Conservation (phyloP, 768 basidiomycete species). For the Dentipellis sp. region DNA sequence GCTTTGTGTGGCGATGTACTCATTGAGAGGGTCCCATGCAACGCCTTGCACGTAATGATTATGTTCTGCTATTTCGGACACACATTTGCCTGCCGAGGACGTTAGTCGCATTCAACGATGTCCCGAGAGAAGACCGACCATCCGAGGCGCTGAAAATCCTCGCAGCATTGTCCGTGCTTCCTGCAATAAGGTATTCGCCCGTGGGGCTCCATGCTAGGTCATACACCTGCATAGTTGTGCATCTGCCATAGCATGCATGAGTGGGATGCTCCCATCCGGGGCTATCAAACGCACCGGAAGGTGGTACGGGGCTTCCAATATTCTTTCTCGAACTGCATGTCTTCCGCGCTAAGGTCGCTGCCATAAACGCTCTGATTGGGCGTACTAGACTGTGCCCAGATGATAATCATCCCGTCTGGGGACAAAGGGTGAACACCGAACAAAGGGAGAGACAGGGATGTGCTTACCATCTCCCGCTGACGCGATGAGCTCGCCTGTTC, state of each 20-base stretch:
- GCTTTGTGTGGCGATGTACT: slow-evolving; percentile 96
- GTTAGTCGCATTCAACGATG: slow-evolving; percentile 3
- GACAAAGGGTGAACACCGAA: slow-evolving; percentile 7
- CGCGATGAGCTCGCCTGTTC: slow-evolving; percentile 78
- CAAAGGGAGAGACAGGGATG: background rate
- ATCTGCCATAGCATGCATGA: slow-evolving; percentile 33
- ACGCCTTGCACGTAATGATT: slow-evolving; percentile 97
- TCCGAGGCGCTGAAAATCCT: slow-evolving; percentile 70
- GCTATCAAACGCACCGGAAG: slow-evolving; percentile 47
- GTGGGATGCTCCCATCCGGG: no score
- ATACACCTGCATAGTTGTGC: slow-evolving; percentile 93
- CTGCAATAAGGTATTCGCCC: slow-evolving; percentile 90
- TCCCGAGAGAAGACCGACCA: slow-evolving; percentile 34
- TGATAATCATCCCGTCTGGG: slow-evolving; percentile 91
- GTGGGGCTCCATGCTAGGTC: slow-evolving; percentile 97
- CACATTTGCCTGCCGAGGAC: slow-evolving; percentile 58
- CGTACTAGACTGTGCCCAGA: slow-evolving; percentile 81
- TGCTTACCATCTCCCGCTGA: slow-evolving; percentile 92
- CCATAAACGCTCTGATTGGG: slow-evolving; percentile 71
- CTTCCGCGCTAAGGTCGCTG: slow-evolving; percentile 71
- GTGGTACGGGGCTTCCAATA: slow-evolving; percentile 88
- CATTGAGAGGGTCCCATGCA: slow-evolving; percentile 96
- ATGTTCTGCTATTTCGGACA: slow-evolving; percentile 89
- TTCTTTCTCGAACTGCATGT: slow-evolving; percentile 85
- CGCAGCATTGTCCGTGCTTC: slow-evolving; percentile 93